Conservation (phyloP, 106 monocot species). For the Dendrobium catenatum region DNA sequence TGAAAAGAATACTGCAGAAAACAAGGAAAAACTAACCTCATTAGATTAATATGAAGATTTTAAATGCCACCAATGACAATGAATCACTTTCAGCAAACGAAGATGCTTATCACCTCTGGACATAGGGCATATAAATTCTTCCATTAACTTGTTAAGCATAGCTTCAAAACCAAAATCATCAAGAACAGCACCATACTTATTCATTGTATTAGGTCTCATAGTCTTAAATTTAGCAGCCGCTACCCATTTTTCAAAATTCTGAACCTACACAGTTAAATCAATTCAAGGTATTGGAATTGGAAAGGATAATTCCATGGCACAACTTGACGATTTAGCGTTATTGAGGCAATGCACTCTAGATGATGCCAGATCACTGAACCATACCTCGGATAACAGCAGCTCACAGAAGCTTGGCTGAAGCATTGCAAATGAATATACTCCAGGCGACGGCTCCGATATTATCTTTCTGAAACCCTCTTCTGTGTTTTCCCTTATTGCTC, state of each 20-base stretch:
- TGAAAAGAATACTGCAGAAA: slow-evolving; percentile 67
- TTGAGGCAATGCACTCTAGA: not conserved
- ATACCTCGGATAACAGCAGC: slow-evolving; percentile 81
- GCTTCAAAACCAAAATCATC: slow-evolving; percentile 97
- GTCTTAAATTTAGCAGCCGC: slow-evolving; percentile 61
- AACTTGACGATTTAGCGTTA: not conserved
- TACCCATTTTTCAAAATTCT: slow-evolving; percentile 89
- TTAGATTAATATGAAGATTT: not conserved
- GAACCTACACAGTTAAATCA: slow-evolving; percentile 41
- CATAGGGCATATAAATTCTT: slow-evolving; percentile 78
- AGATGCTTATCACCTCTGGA: slow-evolving; percentile 55
- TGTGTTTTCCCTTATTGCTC: slow-evolving; percentile 61
- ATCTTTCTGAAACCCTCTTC: slow-evolving; percentile 81
- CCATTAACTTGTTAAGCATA: slow-evolving; percentile 92
- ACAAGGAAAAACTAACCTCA: not conserved
- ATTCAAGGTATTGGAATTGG: slow-evolving; percentile 5
- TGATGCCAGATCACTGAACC: not conserved
- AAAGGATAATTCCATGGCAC: slow-evolving; percentile 2
- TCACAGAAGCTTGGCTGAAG: slow-evolving; percentile 87
- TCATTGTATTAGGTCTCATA: slow-evolving; percentile 95
- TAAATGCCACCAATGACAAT: slow-evolving; percentile 1
- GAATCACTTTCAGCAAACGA: not conserved
- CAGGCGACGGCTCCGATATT: slow-evolving; percentile 77
- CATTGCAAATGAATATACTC: slow-evolving; percentile 84
- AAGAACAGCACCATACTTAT: slow-evolving; percentile 90